Percentiles rank a stretch among this genome's conserved stretches.
Conservation (phyloP, 257 asterid genomes). For the Gentiana straminea region DNA sequence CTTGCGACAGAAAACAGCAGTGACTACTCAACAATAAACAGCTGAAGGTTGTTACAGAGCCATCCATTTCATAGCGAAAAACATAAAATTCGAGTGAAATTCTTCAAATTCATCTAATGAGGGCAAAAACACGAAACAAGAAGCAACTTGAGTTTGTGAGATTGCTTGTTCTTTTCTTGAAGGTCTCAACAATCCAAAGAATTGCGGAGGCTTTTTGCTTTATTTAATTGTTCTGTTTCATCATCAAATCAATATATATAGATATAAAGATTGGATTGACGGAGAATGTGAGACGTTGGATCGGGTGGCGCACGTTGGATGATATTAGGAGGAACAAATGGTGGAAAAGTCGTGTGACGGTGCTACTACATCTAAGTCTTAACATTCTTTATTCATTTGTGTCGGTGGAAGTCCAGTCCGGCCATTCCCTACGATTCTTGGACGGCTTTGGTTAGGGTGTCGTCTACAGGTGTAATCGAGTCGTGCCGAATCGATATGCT, state of each 20-base stretch:
- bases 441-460: not conserved
- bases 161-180: slow-evolving; percentile 6
- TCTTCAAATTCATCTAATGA: not conserved
- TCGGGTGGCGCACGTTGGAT: slow-evolving; percentile 3
- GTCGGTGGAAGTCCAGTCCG: too few species aligned
- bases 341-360: not conserved
- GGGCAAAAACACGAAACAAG: not conserved
- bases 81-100: not conserved
- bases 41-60: slow-evolving; percentile 5
- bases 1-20: slow-evolving; percentile 14
- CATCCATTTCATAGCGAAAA: slow-evolving; percentile 15
- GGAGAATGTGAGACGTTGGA: not conserved
- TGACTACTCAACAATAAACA: slow-evolving; percentile 6
- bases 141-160: not conserved
- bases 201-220: not conserved
- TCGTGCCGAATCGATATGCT: too few species aligned
- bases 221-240: not conserved
- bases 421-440: not conserved
- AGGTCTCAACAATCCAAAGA: slow-evolving; percentile 2
- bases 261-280: not conserved
- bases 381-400: not conserved
- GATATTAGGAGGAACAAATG: too few species aligned
- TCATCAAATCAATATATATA: too few species aligned
- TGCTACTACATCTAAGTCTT: not conserved
- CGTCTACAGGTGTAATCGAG: too few species aligned